Base-by-base conservation (phyloP, 2,329 filamentous ascomycete species). In the Colletotrichum lindemuthianum region DNA sequence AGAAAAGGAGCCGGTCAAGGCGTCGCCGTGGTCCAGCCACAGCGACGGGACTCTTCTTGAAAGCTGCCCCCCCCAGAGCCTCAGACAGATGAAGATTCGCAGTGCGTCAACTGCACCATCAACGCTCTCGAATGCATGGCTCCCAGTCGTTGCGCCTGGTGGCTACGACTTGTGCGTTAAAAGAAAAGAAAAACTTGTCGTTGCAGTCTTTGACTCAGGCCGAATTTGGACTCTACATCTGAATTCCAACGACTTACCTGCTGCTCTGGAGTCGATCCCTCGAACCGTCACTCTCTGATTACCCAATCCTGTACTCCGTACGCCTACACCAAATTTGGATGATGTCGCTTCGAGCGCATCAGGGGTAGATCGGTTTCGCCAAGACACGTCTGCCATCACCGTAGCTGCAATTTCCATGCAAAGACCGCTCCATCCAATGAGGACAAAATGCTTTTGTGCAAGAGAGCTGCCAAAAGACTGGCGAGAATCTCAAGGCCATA, bases 21-120 rank as follows among this genome's bases (percentile, higher is more conserved):
- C 50, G 36, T 55, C 44, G 50, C 61, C 61, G 34, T 15, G 44
- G 44, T 50, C 59, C 51, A 56, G 60, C 63, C 58, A 60, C 57
- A 57, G 11, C 55, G 39, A 39, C 10, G 33, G 54, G 48, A 39
- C 49, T 47, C 40, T 44, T 10, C 34, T 15, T 37, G 6, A 9
- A 15, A 24, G n/a, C 43, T n/a, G 41, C 12, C 41, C 13, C 41
- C n/a, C n/a, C 24, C 24, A 24, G 24, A 24, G 5, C 24, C 24
- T 24, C 24, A 24, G 24, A 24, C 24, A 24, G 24, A 24, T 24
- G 24, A 24, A 24, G 24, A 24, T 24, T 24, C 24, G 24, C 4
- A 24, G 24, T 24, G 24, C 24, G 24, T 24, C 1, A 24, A 24
- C 24, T 24, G 24, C 24, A 24, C 24, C 24, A 24, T 24, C 24